Conservation (phyloP, 495 filamentous ascomycete species). For the Gamarada debralockiae region DNA sequence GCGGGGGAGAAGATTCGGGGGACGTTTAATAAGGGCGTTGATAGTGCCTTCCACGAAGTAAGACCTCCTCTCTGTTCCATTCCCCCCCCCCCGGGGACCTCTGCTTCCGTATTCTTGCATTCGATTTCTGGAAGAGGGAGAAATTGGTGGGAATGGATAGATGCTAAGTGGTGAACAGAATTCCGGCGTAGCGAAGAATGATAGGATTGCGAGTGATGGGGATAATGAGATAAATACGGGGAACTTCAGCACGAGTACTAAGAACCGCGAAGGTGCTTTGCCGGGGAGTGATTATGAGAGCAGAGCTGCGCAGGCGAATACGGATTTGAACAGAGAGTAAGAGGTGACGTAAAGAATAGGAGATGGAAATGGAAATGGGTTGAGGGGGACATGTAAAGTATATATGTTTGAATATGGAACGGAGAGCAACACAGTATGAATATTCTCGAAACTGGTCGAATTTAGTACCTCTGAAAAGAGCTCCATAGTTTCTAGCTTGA, state of each 20-base stretch:
- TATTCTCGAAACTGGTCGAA: too few relatives aligned
- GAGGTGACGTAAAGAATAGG: neutral
- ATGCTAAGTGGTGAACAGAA: neutral
- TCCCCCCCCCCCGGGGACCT: neutral
- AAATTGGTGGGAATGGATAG: neutral
- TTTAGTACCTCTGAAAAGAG: too few relatives aligned
- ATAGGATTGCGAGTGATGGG: conserved; percentile 9
- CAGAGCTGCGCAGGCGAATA: neutral
- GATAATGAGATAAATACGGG: conserved; percentile 13
- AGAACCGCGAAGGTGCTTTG: conserved; percentile 15
- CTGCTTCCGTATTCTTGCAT: neutral
- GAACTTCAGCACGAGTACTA: conserved; percentile 4
- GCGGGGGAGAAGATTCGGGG: neutral
- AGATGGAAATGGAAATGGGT: neutral
- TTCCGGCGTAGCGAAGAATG: conserved; percentile 9
- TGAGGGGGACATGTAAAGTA: neutral
- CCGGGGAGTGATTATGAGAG: neutral
- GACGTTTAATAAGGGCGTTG: neutral
- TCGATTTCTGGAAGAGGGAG: neutral
- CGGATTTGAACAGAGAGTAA: conserved; percentile 3
- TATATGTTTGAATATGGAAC: too few relatives aligned
- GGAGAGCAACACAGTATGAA: too few relatives aligned
- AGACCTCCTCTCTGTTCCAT: neutral
- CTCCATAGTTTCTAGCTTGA: too few relatives aligned
- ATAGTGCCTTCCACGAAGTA: neutral